Base-by-base conservation (phyloP, 768 basidiomycete genomes). In the Chalciporus chontae region DNA sequence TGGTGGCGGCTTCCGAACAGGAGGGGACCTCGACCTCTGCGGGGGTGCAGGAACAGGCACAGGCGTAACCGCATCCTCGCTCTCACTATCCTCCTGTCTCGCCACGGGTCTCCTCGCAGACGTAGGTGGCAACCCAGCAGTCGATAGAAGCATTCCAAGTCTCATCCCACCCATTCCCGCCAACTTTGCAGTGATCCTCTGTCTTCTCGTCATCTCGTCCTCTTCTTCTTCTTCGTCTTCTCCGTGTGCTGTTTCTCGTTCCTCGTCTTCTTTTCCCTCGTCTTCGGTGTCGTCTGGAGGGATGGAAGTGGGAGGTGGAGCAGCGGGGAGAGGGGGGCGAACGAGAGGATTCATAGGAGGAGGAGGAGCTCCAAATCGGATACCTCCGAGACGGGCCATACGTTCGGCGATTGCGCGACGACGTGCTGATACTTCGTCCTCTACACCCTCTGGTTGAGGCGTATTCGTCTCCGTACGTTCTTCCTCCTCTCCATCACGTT, bases 331-430 rank as follows among this genome's bases (percentile, higher is more conserved):
- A 15, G 72, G 65, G 2, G 73, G 73, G 37, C 66, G 69, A 48
- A 56, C 57, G 47, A 65, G 61, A 15, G 75, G 72, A 38, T 61
- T 63, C 58, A 64, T 67, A 9, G 60, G 53, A 1, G 83, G 80
- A 14, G 83, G 80, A 14, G 85, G 85, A 39, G 77, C 82, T 1
- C 90, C 90, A 55, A 94, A 87, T 53, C 79, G 81, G 62, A 95
- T 84, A 3, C 89, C 90, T 14, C 94, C 91, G 0, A 96, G 74
- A 60, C 84, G 90, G 1, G 93, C 93, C 93, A 96, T 94, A n/a
- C 94, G 79, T 50, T 95, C 92, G 1, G 93, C 91, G 32, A 96
- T 89, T 2, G 87, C 87, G 26, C 75, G 76, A 19, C 84, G 78
- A 42, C 84, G 75, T 2, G 67, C 69, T 19, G 80, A 76, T 48